Base-by-base conservation (phyloP, 768 basidiomycete species). In the Coprinopsis strossmayeri region DNA sequence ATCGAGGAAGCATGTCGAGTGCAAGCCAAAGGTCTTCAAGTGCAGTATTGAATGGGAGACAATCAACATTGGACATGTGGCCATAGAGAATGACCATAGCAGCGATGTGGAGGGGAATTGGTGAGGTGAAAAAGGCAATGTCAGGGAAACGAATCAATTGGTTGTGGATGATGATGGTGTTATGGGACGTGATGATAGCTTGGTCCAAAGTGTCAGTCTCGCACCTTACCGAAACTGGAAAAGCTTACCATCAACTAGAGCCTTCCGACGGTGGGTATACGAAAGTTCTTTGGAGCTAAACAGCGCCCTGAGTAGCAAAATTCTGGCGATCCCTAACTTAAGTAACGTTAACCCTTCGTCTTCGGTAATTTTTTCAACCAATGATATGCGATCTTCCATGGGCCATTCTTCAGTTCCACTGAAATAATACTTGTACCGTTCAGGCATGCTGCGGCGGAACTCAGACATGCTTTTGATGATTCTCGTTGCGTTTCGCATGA, bases 61-160 rank as follows among this genome's bases (percentile, higher is more conserved):
- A 76, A 23, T 87, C 79, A 51, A 84, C 86, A 45, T 79, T 78
- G 5, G 84, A 87, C 77, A 90, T 89, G 58, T 86, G 86, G 1
- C 90, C 90, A 60, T 84, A 91, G 17, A 92, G 73, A 51, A 92
- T 91, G 50, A 91, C 87, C 89, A 92, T 91, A 5, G 90, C 90
- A 0, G 89, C 85, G 46, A 91, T 90, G 64, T 92, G 90, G 17
- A 92, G 73, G 12, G 90, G 90, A 50, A 88, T 89, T 1, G 90
- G 90, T 2, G 89, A 91, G 20, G 87, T 87, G 61, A 92, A 91
- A 69, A 92, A 92, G 2, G 82, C 86, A 56, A 86, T 85, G 50
- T 91, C 84, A 10, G 90, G 89, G 73, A 84, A 91, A 27, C 78
- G 77, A 55, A 91, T 88, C 45, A 92, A 78, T 54, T 87, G 81